Evolutionary conservation across 176 grass and related monocot species (phyloP), one percentile per base, ranked within the genome.

Genomic region (Oryza meyeriana): DNA sequence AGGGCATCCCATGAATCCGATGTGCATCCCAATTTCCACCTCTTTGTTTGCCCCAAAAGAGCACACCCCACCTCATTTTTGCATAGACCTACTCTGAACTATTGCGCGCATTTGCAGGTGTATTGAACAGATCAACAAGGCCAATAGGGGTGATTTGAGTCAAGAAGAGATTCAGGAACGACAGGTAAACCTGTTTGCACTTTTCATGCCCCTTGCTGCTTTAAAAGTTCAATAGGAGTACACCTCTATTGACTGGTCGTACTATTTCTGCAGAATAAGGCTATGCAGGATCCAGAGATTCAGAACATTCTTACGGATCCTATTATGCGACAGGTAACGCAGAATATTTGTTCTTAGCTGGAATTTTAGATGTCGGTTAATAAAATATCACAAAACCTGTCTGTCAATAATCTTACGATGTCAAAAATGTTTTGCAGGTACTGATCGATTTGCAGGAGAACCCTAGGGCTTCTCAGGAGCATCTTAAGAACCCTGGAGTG

Each of bases 401-500:
- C 10, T 27, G 26, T 12, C 17, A 42, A 64, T 61, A 14, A 69
- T 74, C 18, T 40, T 27, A 74, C 64, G 16, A 64, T 14, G n/a
- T 22, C 38, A 28, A 48, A 31, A 75, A 76, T 83, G 17, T 42
- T 83, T 13, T 16, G 28, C 74, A 99, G 97, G 85, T 99, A 22
- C 83, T 99, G 38, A 84, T 47, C 18, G 97, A 99, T 91, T 96
- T 99, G 87, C 91, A 99, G 80, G 97, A 99, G 91, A 96, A 96
- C 65, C 91, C 97, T 33, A 88, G 81, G 47, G 64, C 93, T 12
- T 91, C 97, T 31, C 93, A 95, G 82, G 89, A 96, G 3, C 97
- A 99, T 84, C 65, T 96, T 10, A 99, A 99, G 87, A 88, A 90
- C 58, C 89, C 97, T 28, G 91, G 87, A 25, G 97, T 99, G 22